Evolutionary conservation across 192 early-diverging fungal species (phyloP).

Genomic region (Umbelopsis sp.): DNA sequence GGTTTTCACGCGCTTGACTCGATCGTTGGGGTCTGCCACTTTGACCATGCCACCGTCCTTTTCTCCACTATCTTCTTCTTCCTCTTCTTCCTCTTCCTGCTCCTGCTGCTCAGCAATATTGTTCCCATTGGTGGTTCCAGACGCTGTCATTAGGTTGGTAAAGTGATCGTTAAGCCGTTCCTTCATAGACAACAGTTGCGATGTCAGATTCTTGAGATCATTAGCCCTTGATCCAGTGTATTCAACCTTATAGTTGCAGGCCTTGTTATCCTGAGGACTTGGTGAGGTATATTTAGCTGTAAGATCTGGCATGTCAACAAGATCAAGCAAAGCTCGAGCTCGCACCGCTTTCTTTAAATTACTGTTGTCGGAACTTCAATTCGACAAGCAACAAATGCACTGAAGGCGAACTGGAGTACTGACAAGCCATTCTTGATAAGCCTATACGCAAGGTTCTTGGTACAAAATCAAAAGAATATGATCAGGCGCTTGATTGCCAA

Average conservation of each 20-base stretch:
- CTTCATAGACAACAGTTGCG: neutral
- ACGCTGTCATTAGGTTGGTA: neutral
- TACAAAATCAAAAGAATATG: too few relatives aligned
- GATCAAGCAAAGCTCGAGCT: too few relatives aligned
- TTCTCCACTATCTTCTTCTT: neutral
- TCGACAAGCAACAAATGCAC: too few relatives aligned
- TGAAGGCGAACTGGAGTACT: too few relatives aligned
- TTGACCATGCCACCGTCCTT: neutral
- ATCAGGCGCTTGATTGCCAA: too few relatives aligned
- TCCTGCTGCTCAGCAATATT: neutral
- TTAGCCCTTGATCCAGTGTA: neutral
- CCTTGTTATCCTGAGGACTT: neutral
- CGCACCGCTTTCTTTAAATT: too few relatives aligned
- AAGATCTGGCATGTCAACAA: neutral
- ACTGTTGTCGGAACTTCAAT: too few relatives aligned
- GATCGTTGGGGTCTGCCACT: neutral
- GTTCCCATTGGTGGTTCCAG: neutral
- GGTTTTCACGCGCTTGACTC: neutral
- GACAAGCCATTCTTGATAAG: too few relatives aligned
- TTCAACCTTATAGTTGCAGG: neutral
- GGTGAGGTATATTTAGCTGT: constrained; percentile 9
- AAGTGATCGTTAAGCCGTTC: constrained; percentile 1
- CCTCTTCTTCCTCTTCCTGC: neutral
- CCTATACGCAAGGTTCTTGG: too few relatives aligned
- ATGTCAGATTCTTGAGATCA: neutral